Base-by-base conservation (phyloP, 768 basidiomycete genomes). In the Paxillus involutus region DNA sequence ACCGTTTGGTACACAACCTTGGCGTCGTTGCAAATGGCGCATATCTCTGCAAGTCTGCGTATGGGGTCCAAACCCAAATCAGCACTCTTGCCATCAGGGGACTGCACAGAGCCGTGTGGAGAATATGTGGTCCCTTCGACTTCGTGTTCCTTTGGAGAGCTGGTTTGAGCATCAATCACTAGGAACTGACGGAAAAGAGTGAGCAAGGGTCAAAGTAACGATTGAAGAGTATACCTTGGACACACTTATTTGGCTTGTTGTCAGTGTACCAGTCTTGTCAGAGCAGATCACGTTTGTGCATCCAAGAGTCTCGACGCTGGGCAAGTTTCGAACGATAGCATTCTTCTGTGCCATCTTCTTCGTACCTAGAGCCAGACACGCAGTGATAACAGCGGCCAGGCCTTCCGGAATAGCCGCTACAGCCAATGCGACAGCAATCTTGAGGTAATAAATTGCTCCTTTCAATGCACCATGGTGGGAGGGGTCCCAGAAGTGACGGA, bases 291-390 rank as follows among this genome's bases (percentile, higher is more conserved):
- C 94, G 67, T 97, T 98, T 41, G 95, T 97, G 76, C 94, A 95
- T 1, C 96, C 96, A 7, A 99, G 79, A 37, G 96, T 98, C 75
- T 99, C 96, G 32, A 99, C 97, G 58, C 90, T 93, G 8, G 96
- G 97, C 58, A 99, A 76, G 71, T 96, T 95, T 63, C 95, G 78
- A 50, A 99, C 96, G 63, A 99, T 99, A 2, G 96, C 96, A 58
- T 98, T 97, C 75, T 95, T 91, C 77, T 97, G 91, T 1, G 96
- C 95, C 96, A 99, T 99, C 73, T 97, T 98, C 77, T 97, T 94
- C 16, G 96, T 98, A 17, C 96, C 97, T 13, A 99, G 80, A 10
- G 97, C 95, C 37, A 99, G 73, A 71, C 95, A 98, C 10, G 94
- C 94, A 8, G 96, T 99, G 66, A 98, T 97, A 54, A 99, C 96